Evolutionary conservation across 257 asterid species (phyloP), one percentile per base, ranked within the genome.

Genomic region (Solanum pinnatisectum): DNA sequence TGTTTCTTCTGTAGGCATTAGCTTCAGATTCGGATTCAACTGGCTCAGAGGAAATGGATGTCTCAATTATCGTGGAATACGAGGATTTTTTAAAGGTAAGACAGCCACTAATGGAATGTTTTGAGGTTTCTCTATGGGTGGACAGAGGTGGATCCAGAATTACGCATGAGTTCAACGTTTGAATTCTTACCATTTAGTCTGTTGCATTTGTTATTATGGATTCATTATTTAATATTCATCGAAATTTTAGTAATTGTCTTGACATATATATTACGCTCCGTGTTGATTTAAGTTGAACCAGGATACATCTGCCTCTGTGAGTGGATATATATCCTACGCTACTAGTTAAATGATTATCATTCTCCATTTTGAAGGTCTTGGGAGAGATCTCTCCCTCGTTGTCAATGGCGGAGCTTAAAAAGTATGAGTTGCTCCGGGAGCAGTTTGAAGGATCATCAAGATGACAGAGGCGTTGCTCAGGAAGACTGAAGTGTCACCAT

Each of bases 381-480:
- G 88, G 91, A 86, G 99, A 96, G 65, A 92, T 97, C 87, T 94
- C 98, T 86, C 99, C 99, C 60, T 97, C 99, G 6, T 94, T 97
- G 71, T 97, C 99, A 32, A 90, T 95, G 96, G 93, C 94, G 8
- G 99, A 97, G 92, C 96, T 97, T 87, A 93, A 91, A 90, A 97
- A 94, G 88, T 97, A 96, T 70, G 99, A 95, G 90, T 74, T 68
- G 91, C 89, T 97, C 91, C 93, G 98, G 1, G 96, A 94, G 84
- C 98, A 95, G 87, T 92, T 95, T 86, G 98, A 97, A 94, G 99
- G 99, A 84, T 27, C 96, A 25, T 91, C 98, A 2, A 90, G 90
- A 91, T 95, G 70, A 82, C 12, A 30, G 27, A 30, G 18, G 70
- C 3, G 7, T 46, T 46, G 42, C 68, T 30, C 40, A 1, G 42